A percentile compares a stretch with the other conserved stretches of the same genome.
Evolutionary conservation across 1,139 yeast species (phyloP).

Genomic region (Scheffersomyces insectosa): DNA sequence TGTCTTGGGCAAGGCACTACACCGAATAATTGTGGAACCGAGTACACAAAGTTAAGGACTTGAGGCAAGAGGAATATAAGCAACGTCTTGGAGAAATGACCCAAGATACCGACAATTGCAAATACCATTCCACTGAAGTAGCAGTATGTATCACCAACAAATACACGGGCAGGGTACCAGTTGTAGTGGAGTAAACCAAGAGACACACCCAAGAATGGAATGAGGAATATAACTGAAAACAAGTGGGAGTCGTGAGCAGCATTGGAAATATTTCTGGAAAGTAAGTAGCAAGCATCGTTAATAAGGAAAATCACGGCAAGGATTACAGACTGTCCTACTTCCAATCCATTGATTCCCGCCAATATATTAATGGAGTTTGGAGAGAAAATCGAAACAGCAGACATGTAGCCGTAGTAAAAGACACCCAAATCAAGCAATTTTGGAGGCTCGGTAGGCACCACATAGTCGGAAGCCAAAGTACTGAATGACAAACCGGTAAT

Average conservation of each 20-base stretch:
- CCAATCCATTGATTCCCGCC: slow-evolving; percentile 96
- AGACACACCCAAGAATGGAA: slow-evolving; percentile 89
- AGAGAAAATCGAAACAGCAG: slow-evolving; percentile 85
- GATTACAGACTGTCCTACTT: slow-evolving; percentile 90
- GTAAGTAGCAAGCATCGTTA: slow-evolving; percentile 75
- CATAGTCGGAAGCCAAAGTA: slow-evolving; percentile 37
- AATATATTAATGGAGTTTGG: slow-evolving; percentile 96
- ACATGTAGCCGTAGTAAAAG: slow-evolving; percentile 86
- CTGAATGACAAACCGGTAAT: slow-evolving; percentile 41
- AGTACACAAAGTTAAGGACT: slow-evolving; percentile 82
- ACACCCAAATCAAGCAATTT: slow-evolving; percentile 72
- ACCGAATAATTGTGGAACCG: slow-evolving; percentile 85
- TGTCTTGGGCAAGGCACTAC: slow-evolving; percentile 95
- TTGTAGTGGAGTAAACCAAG: slow-evolving; percentile 74
- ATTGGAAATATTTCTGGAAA: slow-evolving; percentile 36
- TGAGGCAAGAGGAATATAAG: slow-evolving; percentile 86
- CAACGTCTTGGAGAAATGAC: slow-evolving; percentile 93
- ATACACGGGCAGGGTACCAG: slow-evolving; percentile 89
- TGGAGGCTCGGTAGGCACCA: slow-evolving; percentile 29
- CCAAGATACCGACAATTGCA: slow-evolving; percentile 93
- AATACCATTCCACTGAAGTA: slow-evolving; percentile 98
- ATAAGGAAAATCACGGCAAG: slow-evolving; percentile 67
- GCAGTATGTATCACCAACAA: slow-evolving; percentile 98
- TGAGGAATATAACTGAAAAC: slow-evolving; percentile 72
- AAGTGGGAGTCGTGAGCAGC: slow-evolving; percentile 83